Conservation (phyloP, 345 rosid genomes). For the Sapria himalayana region DNA sequence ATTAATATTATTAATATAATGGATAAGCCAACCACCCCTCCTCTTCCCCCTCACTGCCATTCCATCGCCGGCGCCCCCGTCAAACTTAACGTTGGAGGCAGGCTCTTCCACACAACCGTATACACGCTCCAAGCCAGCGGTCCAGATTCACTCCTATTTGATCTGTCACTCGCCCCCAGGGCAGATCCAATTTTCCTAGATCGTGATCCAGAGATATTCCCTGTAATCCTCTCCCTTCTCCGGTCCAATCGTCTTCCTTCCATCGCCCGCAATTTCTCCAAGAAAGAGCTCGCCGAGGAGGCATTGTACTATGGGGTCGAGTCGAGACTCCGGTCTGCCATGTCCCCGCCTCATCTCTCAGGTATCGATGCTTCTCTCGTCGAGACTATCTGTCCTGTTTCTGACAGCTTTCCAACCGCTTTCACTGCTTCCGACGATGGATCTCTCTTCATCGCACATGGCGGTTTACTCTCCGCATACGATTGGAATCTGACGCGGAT, state of each 20-base stretch:
- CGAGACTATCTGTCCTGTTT: slow-evolving; percentile 40
- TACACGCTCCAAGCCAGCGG: slow-evolving; percentile 57
- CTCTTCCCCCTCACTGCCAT: neutral
- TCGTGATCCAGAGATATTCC: slow-evolving; percentile 86
- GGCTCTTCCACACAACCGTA: slow-evolving; percentile 56
- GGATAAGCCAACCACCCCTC: too few species aligned
- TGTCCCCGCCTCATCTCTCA: slow-evolving; percentile 37
- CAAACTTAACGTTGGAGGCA: slow-evolving; percentile 87
- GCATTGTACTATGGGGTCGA: slow-evolving; percentile 80
- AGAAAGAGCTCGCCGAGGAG: slow-evolving; percentile 73
- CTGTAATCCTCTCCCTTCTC: slow-evolving; percentile 60
- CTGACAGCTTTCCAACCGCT: slow-evolving; percentile 47
- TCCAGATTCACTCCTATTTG: slow-evolving; percentile 59
- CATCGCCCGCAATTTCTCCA: slow-evolving; percentile 34
- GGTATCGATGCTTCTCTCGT: slow-evolving; percentile 60
- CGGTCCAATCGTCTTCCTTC: slow-evolving; percentile 59
- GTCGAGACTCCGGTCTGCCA: slow-evolving; percentile 33
- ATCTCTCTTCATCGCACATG: slow-evolving; percentile 76
- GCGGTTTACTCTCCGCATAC: slow-evolving; percentile 69
- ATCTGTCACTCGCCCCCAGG: slow-evolving; percentile 32
- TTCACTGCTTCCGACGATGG: slow-evolving; percentile 48
- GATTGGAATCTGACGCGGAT: slow-evolving; percentile 49
- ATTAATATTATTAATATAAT: too few species aligned
- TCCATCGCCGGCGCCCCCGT: slow-evolving; percentile 14
- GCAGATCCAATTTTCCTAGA: slow-evolving; percentile 55